These are phyloP conservation scores for Tuber borchii DNA, from an alignment of 495 filamentous ascomycete species.

Conservation along the genomic window DNA sequence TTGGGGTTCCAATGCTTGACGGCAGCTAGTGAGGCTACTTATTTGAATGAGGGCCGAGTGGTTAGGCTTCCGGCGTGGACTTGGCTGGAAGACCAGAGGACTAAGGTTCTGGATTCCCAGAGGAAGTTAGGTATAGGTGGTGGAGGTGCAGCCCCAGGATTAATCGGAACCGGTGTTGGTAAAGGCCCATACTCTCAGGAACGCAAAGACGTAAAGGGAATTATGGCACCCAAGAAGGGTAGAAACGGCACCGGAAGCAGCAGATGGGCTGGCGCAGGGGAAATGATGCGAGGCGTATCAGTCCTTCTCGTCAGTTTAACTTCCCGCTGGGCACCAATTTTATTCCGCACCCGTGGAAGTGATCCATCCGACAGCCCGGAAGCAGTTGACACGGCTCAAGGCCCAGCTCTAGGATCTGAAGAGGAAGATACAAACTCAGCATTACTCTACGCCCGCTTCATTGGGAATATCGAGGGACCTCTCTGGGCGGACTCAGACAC, in stretches of 20 bases:
- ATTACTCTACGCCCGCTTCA: constrained; percentile 19
- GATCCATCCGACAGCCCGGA: not conserved
- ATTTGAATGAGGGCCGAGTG: constrained; percentile 78
- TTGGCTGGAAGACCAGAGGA: constrained; percentile 83
- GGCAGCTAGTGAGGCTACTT: constrained; percentile 90
- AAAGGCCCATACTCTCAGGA: constrained; percentile 38
- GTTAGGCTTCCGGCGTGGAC: constrained; percentile 72
- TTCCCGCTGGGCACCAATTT: constrained; percentile 18
- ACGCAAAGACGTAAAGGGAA: constrained; percentile 68
- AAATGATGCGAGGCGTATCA: constrained; percentile 32
- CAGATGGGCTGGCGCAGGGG: constrained; percentile 34
- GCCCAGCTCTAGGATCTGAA: constrained; percentile 9
- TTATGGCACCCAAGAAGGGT: constrained; percentile 57
- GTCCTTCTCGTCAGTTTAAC: constrained; percentile 27
- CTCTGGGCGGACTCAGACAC: constrained; percentile 28
- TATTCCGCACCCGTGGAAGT: constrained; percentile 15
- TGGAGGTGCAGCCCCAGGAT: constrained; percentile 44
- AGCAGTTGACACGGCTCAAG: constrained; percentile 7
- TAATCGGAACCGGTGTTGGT: constrained; percentile 40
- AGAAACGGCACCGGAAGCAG: constrained; percentile 33
- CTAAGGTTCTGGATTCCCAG: constrained; percentile 54
- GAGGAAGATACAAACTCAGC: constrained; percentile 10
- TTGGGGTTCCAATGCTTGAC: constrained; percentile 80
- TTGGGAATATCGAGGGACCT: constrained; percentile 6
- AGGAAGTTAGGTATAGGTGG: constrained; percentile 48